Evolutionary conservation across 2,329 filamentous ascomycete species (phyloP), one percentile per base, ranked within the genome.

Genomic region (Emmonsiellopsis sp.): DNA sequence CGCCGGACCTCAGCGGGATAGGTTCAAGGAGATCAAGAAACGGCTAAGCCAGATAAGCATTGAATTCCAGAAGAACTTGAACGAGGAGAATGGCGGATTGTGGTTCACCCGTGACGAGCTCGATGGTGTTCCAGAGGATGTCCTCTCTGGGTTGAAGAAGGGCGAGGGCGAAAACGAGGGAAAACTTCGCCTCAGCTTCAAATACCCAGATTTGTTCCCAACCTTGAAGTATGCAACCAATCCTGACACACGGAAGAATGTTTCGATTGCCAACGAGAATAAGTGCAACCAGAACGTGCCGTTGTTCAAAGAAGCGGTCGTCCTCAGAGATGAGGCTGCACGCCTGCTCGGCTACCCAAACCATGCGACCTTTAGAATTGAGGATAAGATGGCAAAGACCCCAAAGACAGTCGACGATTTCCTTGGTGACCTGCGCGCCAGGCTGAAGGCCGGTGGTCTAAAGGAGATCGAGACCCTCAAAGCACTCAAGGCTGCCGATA

Each of bases 331-430:
- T 50, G 75, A 79, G 63, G 75, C 74, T 15, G 76, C 76, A 50
- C 69, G 75, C 44, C 59, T 78, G 50, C 64, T 78, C 13, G 76
- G 75, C 3, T 78, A 76, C 57, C 70, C 73, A 1, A 76, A 75
- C 56, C 75, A 78, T 61, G 75, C 76, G n/a, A 70, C 75, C 2
- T 76, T 76, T 63, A 68, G 70, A n/a, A 72, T 78, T 44, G 77
- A 79, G 59, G 74, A 77, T 51, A 76, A 77, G 59, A 79, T 81
- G 70, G 73, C 76, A 7, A 78, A 79, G 63, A 75, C 74, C 3
- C 70, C 78, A 0, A 66, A 74, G 60, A 77, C 73, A 0, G 75
- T 79, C 0, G 65, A 79, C 60, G 73, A 72, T n/a, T 78, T 80
- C 54, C 62, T 78, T 48, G 70, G 72, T 2, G 74, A 76, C 58